Percentiles rank a stretch among this genome's conserved stretches.
Conservation (phyloP, 2,329 filamentous ascomycete genomes). For the Ilyonectria mors-panacis region DNA sequence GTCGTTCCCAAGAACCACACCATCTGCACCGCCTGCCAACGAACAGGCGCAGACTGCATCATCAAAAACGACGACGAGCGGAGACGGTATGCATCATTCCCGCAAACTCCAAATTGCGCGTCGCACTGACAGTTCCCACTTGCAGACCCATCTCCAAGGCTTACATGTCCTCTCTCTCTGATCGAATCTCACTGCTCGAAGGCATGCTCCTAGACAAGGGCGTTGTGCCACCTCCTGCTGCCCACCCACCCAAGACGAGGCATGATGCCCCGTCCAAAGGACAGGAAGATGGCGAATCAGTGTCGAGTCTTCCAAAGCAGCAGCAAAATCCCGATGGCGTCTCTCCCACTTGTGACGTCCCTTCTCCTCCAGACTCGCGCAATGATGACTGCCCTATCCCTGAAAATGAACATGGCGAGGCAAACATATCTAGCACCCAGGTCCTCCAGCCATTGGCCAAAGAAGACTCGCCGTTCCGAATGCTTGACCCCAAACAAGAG, state of each 20-base stretch:
- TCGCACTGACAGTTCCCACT: constrained; percentile 14
- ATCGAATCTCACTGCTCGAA: constrained; percentile 67
- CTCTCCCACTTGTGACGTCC: constrained; percentile 43
- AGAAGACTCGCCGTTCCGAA: constrained; percentile 54
- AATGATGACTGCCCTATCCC: constrained; percentile 50
- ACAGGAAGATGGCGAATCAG: constrained; percentile 39
- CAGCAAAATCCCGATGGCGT: constrained; percentile 24
- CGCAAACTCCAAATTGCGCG: constrained; percentile 27
- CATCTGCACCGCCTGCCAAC: constrained; percentile 67
- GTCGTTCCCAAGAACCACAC: constrained; percentile 67
- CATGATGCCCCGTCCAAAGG: constrained; percentile 53
- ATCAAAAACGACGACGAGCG: constrained; percentile 73
- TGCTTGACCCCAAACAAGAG: constrained; percentile 60
- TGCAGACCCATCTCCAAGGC: constrained; percentile 69
- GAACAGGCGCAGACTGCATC: constrained; percentile 65
- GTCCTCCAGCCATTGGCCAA: constrained; percentile 43
- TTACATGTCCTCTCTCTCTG: constrained; percentile 71
- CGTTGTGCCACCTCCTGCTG: constrained; percentile 63
- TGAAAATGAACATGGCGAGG: constrained; percentile 46
- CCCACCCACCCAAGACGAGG: constrained; percentile 67
- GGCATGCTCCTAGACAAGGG: constrained; percentile 65
- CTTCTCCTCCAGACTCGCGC: constrained; percentile 52
- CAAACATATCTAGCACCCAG: constrained; percentile 37
- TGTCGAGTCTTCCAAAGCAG: constrained; percentile 19
- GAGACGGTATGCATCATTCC: constrained; percentile 58